phyloP scores from a whole-genome alignment of 2,329 filamentous ascomycete species.

The Monascus ruber region DNA sequence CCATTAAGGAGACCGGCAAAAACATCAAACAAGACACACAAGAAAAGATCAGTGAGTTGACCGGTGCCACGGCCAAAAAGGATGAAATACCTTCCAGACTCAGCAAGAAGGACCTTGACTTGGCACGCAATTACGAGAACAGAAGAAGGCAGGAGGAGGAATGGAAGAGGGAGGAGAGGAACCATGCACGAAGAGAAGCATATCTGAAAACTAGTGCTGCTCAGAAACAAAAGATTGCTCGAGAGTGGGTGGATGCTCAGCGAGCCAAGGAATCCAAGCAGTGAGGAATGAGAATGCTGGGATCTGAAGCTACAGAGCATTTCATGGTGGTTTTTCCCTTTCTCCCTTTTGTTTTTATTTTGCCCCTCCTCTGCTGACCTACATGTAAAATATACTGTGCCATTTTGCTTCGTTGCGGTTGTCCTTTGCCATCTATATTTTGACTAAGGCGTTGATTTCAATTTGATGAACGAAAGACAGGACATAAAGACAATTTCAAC shows the following conservation, averaged over 20 bases:
- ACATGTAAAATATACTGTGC: no score
- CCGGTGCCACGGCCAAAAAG: conserved; percentile 8
- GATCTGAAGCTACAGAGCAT: no score
- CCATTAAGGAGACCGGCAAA: conserved; percentile 14
- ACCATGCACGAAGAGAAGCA: conserved; percentile 20
- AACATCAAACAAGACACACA: conserved; percentile 13
- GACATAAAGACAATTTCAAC: no score
- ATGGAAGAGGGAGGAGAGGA: conserved; percentile 23
- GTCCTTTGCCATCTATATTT: no score
- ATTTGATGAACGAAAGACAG: no score
- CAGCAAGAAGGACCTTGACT: conserved; percentile 20
- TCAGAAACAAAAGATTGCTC: conserved; percentile 13
- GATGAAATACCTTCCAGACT: conserved; percentile 13
- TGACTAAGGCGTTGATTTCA: no score
- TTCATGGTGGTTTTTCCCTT: no score
- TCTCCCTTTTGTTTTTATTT: no score
- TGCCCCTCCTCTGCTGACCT: no score
- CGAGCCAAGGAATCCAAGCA: conserved; percentile 1
- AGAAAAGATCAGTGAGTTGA: conserved; percentile 12
- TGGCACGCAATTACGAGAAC: conserved; percentile 19
- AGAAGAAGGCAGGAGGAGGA: conserved; percentile 16
- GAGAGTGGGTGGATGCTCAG: no score
- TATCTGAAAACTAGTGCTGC: conserved; percentile 13
- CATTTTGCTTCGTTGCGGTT: no score
- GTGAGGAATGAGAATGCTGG: not conserved